Base-by-base conservation (phyloP, 495 filamentous ascomycete genomes). In the Aspergillus bertholletiae region DNA sequence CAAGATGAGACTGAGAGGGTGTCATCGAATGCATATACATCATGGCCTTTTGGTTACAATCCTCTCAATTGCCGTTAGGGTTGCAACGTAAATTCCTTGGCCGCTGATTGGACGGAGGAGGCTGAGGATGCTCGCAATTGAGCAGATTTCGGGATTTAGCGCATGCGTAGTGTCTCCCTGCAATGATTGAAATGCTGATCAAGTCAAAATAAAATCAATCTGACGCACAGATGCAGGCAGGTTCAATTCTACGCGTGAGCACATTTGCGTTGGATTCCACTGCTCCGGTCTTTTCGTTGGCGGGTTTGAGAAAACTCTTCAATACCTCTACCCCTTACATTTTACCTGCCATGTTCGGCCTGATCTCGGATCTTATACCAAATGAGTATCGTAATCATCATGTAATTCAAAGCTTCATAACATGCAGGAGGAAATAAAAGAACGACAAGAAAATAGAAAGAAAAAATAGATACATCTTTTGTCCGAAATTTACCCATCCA, bases 81-180 rank as follows among this genome's bases (percentile, higher is more conserved):
- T 8, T 43, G n/a, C 15, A 22, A 13, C n/a, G 18, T 5, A 18
- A 21, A 23, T 26, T 46, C 7, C 3, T 18, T 2, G n/a, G 15
- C 17, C 28, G 32, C 34, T 61, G 50, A 61, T 61, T 60, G 58
- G 58, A 30, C 30, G 39, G 17, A 27, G 55, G 54, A 32, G 34
- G 13, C 24, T 28, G 50, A 22, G 17, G 15, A 21, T 65, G 68
- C 66, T 63, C 59, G 27, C 35, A 65, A 65, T 68, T 70, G 66
- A 67, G 64, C 66, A 61, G 7, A 53, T 65, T 69, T 66, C 23
- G 11, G 45, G 35, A 30, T 22, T 44, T 58, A 53, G 51, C 5
- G 21, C 7, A 15, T 43, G 39, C 18, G 22, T 43, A 18, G 3
- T 13, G n/a, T n/a, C n/a, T n/a, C n/a, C n/a, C n/a, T n/a, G n/a